A percentile compares a stretch with the other conserved stretches of the same genome.
Evolutionary conservation across 176 grass and related monocot species (phyloP).

Genomic region (Aegilops umbellulata): DNA sequence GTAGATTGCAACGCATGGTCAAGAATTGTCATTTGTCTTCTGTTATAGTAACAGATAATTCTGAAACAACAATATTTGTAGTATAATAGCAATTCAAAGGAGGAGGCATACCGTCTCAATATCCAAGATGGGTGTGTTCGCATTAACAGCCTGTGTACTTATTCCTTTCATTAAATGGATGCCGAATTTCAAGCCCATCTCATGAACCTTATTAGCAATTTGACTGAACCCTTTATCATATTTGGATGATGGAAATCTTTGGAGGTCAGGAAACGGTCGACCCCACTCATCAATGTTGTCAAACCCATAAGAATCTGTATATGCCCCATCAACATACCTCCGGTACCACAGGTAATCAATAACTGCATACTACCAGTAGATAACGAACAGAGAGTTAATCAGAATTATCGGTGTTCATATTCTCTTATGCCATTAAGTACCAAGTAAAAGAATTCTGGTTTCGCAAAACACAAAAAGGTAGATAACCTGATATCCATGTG

Average conservation of each 20-base stretch:
- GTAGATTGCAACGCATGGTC: background rate
- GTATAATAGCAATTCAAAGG: conserved; percentile 4
- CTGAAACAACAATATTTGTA: background rate
- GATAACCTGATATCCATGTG: conserved; percentile 74
- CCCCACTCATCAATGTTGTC: conserved; percentile 86
- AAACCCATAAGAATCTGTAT: conserved; percentile 65
- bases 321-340: conserved; percentile 64
- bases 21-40: background rate
- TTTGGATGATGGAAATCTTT: conserved; percentile 77
- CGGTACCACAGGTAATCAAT: conserved; percentile 91
- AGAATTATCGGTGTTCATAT: background rate
- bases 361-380: conserved; percentile 59
- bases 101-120: conserved; percentile 53
- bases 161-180: conserved; percentile 97
- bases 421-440: background rate
- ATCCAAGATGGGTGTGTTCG: conserved; percentile 63
- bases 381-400: background rate
- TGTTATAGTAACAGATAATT: background rate
- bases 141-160: conserved; percentile 61
- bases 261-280: conserved; percentile 71
- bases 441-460: too few species aligned
- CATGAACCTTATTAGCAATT: conserved; percentile 65
- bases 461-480: background rate
- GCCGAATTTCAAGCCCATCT: conserved; percentile 87
- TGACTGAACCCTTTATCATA: conserved; percentile 58